Conservation (phyloP, 371 early-diverging fungal genomes). For the Mortierella sp. region DNA sequence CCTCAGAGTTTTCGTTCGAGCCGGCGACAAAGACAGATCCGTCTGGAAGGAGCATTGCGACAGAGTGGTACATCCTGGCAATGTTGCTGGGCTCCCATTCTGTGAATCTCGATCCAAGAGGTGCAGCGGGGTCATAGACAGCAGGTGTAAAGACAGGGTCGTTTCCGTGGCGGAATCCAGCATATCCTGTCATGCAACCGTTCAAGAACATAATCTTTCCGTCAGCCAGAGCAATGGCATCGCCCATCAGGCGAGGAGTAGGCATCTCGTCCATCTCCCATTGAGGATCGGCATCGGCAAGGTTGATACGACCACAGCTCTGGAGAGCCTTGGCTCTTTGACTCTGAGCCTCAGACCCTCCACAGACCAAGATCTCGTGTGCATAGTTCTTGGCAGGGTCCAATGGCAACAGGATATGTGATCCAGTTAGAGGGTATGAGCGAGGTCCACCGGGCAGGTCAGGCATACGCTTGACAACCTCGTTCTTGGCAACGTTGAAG, state of each 20-base stretch:
- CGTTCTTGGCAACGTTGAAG: conserved; percentile 62
- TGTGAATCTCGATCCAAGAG: conserved; percentile 53
- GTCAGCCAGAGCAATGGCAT: conserved; percentile 69
- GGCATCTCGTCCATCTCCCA: conserved; percentile 76
- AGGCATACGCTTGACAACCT: conserved; percentile 61
- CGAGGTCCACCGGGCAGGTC: conserved; percentile 63
- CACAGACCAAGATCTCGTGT: conserved; percentile 72
- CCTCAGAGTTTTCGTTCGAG: conserved; percentile 42
- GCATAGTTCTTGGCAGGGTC: conserved; percentile 67
- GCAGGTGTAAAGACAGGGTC: conserved; percentile 70
- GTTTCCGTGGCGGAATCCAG: conserved; percentile 63
- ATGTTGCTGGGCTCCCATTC: conserved; percentile 65
- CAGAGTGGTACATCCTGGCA: conserved; percentile 76
- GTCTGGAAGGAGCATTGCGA: conserved; percentile 69
- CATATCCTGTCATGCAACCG: conserved; percentile 74
- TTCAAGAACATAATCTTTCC: conserved; percentile 73
- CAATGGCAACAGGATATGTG: conserved; percentile 69
- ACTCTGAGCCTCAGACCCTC: conserved; percentile 61
- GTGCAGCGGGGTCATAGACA: conserved; percentile 65
- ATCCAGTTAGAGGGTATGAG: conserved; percentile 71
- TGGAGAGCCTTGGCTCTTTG: conserved; percentile 58
- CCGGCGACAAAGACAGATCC: conserved; percentile 61
- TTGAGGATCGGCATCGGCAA: conserved; percentile 60
- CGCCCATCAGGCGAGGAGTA: conserved; percentile 70
- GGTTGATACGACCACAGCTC: conserved; percentile 70